Percentiles rank a stretch among this genome's conserved stretches.
These are phyloP conservation scores for Fusarium pseudonygamai DNA, from an alignment of 2,329 filamentous ascomycete species.

Conservation along the genomic window DNA sequence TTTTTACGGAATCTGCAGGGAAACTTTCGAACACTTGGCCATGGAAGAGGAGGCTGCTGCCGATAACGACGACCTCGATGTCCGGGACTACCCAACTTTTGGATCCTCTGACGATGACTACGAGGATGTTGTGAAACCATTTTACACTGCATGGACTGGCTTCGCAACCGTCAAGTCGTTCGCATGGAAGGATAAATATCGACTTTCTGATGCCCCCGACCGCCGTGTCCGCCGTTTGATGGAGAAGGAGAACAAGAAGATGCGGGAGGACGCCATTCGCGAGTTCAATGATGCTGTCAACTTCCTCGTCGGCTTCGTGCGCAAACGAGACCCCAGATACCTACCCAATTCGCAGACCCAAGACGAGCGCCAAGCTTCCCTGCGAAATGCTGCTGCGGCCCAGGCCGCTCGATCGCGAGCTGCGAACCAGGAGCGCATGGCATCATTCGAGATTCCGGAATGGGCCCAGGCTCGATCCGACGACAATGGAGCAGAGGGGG, in stretches of 20 bases:
- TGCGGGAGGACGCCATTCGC: constrained; percentile 81
- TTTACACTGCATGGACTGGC: constrained; percentile 82
- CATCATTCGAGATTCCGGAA: constrained; percentile 72
- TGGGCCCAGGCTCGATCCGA: constrained; percentile 75
- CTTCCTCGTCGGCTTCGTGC: constrained; percentile 85
- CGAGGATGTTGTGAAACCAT: constrained; percentile 78
- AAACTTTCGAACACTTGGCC: constrained; percentile 82
- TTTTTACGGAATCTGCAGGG: constrained; percentile 83
- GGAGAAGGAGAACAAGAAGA: constrained; percentile 93
- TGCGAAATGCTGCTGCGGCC: constrained; percentile 81
- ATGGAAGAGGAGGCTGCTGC: constrained; percentile 81
- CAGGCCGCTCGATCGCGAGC: constrained; percentile 87
- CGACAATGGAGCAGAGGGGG: constrained; percentile 58
- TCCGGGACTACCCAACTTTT: constrained; percentile 81
- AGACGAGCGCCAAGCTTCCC: constrained; percentile 78
- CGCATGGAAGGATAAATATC: constrained; percentile 87
- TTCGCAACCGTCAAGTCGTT: constrained; percentile 90
- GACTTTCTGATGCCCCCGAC: constrained; percentile 86
- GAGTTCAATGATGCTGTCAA: constrained; percentile 95
- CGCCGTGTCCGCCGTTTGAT: constrained; percentile 82
- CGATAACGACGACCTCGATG: constrained; percentile 70
- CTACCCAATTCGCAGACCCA: constrained; percentile 80
- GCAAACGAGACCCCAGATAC: constrained; percentile 90
- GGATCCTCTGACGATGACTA: constrained; percentile 79
- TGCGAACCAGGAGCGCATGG: constrained; percentile 79